These are phyloP conservation scores for Cladochytrium replicatum DNA, from an alignment of 192 early-diverging fungal species.

Conservation along the genomic window DNA sequence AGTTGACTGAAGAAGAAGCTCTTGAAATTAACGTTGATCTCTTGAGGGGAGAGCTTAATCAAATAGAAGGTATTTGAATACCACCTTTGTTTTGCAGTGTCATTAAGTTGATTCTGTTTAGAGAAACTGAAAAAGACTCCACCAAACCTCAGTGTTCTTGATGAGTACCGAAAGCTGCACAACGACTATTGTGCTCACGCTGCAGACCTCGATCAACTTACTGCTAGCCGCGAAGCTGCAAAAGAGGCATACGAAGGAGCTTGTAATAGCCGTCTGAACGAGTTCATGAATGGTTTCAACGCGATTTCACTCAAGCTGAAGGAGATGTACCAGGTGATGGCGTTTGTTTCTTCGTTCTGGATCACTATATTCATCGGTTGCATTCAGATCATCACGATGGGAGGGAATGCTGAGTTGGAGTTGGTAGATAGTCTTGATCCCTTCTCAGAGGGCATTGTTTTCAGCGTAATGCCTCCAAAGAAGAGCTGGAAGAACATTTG, in stretches of 20 bases:
- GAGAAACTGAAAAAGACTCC: constrained; percentile 39
- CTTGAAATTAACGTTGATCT: constrained; percentile 51
- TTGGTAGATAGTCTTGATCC: constrained; percentile 95
- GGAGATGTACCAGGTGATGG: constrained; percentile 92
- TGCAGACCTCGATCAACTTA: constrained; percentile 66
- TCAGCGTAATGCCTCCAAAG: constrained; percentile 98
- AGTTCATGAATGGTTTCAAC: constrained; percentile 95
- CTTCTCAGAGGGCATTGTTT: constrained; percentile 97
- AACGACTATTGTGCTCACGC: constrained; percentile 61
- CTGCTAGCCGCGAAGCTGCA: constrained; percentile 58
- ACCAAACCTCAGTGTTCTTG: constrained; percentile 80
- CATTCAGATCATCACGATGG: constrained; percentile 87
- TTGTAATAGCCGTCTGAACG: constrained; percentile 66
- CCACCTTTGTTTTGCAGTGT: constrained; percentile 1
- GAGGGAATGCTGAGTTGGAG: constrained; percentile 97
- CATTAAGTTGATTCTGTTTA: constrained; percentile 26
- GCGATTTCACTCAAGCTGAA: constrained; percentile 89
- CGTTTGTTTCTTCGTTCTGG: background rate
- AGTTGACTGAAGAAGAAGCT: constrained; percentile 53
- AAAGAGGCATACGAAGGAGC: constrained; percentile 67
- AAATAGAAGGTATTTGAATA: constrained; percentile 49
- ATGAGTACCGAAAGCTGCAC: constrained; percentile 75
- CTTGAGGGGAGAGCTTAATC: constrained; percentile 60
- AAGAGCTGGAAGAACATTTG: constrained; percentile 99
- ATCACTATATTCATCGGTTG: too few species aligned